phyloP scores from a whole-genome alignment of 805 yeast genomes.

The Saccharomyces cerevisiae region DNA sequence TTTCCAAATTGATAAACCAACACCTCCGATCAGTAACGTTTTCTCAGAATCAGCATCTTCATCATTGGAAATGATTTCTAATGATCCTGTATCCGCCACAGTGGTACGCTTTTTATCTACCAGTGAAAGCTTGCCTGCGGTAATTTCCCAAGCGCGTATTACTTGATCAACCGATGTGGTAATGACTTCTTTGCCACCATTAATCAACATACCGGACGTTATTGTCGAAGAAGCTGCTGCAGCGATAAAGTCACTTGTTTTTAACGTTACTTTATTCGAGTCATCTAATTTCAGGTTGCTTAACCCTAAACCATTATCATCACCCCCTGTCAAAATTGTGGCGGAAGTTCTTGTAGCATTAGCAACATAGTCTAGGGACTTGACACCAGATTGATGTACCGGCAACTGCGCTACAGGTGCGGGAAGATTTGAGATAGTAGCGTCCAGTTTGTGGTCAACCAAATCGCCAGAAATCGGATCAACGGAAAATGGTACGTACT shows the following conservation, averaged over 20 bases:
- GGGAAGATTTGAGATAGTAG: slow-evolving; percentile 5
- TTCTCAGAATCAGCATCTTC: slow-evolving; percentile 15
- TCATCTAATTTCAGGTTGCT: slow-evolving; percentile 30
- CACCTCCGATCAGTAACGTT: slow-evolving; percentile 60
- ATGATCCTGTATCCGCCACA: slow-evolving; percentile 84
- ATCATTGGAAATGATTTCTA: slow-evolving; percentile 33
- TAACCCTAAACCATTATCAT: slow-evolving; percentile 67
- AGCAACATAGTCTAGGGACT: slow-evolving; percentile 40
- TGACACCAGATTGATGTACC: slow-evolving; percentile 82
- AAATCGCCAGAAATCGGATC: slow-evolving; percentile 7
- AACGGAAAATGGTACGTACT: slow-evolving; percentile 16
- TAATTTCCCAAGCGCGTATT: slow-evolving; percentile 53
- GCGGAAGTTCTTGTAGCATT: slow-evolving; percentile 8
- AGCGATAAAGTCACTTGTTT: slow-evolving; percentile 30
- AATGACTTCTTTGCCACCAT: slow-evolving; percentile 31
- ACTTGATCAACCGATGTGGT: slow-evolving; percentile 83
- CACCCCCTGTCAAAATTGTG: slow-evolving; percentile 73
- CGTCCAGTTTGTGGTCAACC: neutral
- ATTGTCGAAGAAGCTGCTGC: slow-evolving; percentile 83
- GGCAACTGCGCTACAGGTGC: slow-evolving; percentile 32
- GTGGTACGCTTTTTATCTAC: slow-evolving; percentile 54
- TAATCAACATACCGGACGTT: slow-evolving; percentile 46
- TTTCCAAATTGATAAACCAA: slow-evolving; percentile 60
- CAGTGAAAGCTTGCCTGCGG: slow-evolving; percentile 21
- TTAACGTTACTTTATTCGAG: slow-evolving; percentile 3